A percentile compares a stretch with the other conserved stretches of the same genome.
Conservation (phyloP, 1,284 basidiomycete species). For the Omphalotus olearius region DNA sequence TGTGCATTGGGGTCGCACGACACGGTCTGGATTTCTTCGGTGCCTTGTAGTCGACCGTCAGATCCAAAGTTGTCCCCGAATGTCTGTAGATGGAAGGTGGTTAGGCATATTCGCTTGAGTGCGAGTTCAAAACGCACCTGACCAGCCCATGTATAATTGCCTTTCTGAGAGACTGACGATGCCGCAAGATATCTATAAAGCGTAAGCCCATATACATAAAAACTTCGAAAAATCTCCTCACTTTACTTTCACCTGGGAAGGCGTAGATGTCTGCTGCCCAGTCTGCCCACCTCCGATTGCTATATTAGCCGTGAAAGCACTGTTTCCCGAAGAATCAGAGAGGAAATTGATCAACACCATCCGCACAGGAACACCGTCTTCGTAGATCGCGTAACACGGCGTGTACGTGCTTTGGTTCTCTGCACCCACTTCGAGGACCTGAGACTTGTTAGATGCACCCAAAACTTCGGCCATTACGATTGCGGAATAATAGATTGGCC, state of each 20-base stretch:
- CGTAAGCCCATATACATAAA: conserved; percentile 16
- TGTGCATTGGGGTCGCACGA: conserved; percentile 43
- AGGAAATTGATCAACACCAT: conserved; percentile 70
- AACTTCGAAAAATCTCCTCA: neutral
- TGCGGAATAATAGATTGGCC: conserved; percentile 66
- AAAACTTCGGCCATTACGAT: conserved; percentile 67
- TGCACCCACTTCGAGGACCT: conserved; percentile 55
- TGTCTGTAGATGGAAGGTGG: conserved; percentile 36
- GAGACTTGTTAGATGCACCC: conserved; percentile 53
- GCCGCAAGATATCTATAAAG: conserved; percentile 39
- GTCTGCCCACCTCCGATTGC: conserved; percentile 40
- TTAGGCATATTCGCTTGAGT: conserved; percentile 12
- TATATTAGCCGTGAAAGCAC: conserved; percentile 43
- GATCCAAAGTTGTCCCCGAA: conserved; percentile 60
- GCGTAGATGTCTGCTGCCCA: conserved; percentile 30
- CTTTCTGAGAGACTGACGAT: conserved; percentile 53
- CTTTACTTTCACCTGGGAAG: conserved; percentile 32
- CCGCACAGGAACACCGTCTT: conserved; percentile 50
- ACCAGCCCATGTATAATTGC: conserved; percentile 69
- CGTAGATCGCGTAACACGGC: conserved; percentile 73
- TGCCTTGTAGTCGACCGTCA: conserved; percentile 58
- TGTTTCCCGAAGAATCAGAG: conserved; percentile 46
- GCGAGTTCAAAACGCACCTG: conserved; percentile 32
- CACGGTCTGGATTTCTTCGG: conserved; percentile 46
- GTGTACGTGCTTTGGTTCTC: conserved; percentile 50